These are phyloP conservation scores for Calonectria pseudoturangicola DNA, from an alignment of 2,329 filamentous ascomycete genomes.

Conservation along the genomic window DNA sequence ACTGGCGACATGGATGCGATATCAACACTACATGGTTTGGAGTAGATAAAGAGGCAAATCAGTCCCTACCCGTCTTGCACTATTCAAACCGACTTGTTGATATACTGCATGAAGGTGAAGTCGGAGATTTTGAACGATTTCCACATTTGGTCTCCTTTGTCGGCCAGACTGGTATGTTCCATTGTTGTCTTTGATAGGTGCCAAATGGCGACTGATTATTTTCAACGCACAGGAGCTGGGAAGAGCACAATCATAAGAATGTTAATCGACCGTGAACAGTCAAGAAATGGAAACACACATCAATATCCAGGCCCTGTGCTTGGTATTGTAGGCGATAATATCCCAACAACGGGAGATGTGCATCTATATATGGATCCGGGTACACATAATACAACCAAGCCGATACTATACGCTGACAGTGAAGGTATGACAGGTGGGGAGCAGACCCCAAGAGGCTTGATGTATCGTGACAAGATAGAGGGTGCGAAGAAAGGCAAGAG, in stretches of 20 bases:
- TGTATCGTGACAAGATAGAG: conserved; percentile 9
- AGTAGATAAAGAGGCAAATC: conserved; percentile 25
- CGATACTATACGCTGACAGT: conserved; percentile 18
- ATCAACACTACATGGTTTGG: conserved; percentile 33
- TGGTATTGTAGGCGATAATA: conserved; percentile 13
- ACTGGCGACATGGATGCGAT: conserved; percentile 21
- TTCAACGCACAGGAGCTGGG: conserved; percentile 8
- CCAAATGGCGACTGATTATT: background rate
- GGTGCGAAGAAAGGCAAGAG: conserved; percentile 15
- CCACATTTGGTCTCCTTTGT: conserved; percentile 34
- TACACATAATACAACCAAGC: conserved; percentile 6
- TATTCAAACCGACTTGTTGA: conserved; percentile 33
- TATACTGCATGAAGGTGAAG: conserved; percentile 23
- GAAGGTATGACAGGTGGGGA: conserved; percentile 28
- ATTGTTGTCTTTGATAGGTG: background rate
- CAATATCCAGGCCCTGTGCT: conserved; percentile 16
- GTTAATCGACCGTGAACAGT: conserved; percentile 29
- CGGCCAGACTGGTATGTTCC: conserved; percentile 22
- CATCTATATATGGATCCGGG: conserved; percentile 25
- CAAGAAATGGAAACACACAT: background rate
- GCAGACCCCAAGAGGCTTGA: conserved; percentile 7
- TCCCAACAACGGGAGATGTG: conserved; percentile 26
- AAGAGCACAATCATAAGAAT: conserved; percentile 33
- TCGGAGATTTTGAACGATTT: conserved; percentile 29
- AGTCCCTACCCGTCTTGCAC: conserved; percentile 16